phyloP scores from a whole-genome alignment of 2,329 filamentous ascomycete species.

The Neofusicoccum cordaticola region DNA sequence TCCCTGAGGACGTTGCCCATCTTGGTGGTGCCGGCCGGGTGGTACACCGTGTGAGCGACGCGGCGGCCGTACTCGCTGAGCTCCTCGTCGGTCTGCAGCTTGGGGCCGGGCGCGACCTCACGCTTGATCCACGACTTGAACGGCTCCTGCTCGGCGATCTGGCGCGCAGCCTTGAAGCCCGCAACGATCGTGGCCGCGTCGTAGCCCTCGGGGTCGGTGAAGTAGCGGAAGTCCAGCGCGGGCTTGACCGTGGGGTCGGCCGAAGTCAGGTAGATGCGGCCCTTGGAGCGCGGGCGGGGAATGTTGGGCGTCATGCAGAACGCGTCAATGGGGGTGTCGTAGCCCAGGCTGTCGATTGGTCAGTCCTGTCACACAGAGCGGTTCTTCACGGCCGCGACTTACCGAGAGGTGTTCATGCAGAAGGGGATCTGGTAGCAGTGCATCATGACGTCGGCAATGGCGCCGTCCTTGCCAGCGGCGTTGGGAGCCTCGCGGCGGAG shows the following conservation, averaged over 20 bases:
- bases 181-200: slow-evolving; percentile 78
- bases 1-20: slow-evolving; percentile 75
- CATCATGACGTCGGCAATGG: slow-evolving; percentile 88
- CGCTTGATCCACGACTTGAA: slow-evolving; percentile 82
- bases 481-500: slow-evolving; percentile 72
- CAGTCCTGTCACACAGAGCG: neutral
- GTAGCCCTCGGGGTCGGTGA: slow-evolving; percentile 82
- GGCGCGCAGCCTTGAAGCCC: slow-evolving; percentile 73
- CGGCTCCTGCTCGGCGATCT: slow-evolving; percentile 70
- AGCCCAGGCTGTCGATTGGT: slow-evolving; percentile 58
- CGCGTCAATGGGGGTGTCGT: slow-evolving; percentile 67
- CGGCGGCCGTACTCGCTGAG: slow-evolving; percentile 77
- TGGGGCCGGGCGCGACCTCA: slow-evolving; percentile 75
- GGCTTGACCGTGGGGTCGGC: slow-evolving; percentile 74
- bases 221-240: slow-evolving; percentile 84
- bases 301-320: slow-evolving; percentile 96
- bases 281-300: slow-evolving; percentile 74
- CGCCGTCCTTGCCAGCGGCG: slow-evolving; percentile 66
- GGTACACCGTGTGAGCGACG: slow-evolving; percentile 85
- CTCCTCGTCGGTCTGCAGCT: slow-evolving; percentile 72
- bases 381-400: slow-evolving; percentile 18
- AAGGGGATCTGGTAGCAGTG: slow-evolving; percentile 97
- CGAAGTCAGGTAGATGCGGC: slow-evolving; percentile 74
- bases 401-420: slow-evolving; percentile 75
- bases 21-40: slow-evolving; percentile 84